Evolutionary conservation across 495 filamentous ascomycete species (phyloP).

Genomic region (Peziza echinospora): DNA sequence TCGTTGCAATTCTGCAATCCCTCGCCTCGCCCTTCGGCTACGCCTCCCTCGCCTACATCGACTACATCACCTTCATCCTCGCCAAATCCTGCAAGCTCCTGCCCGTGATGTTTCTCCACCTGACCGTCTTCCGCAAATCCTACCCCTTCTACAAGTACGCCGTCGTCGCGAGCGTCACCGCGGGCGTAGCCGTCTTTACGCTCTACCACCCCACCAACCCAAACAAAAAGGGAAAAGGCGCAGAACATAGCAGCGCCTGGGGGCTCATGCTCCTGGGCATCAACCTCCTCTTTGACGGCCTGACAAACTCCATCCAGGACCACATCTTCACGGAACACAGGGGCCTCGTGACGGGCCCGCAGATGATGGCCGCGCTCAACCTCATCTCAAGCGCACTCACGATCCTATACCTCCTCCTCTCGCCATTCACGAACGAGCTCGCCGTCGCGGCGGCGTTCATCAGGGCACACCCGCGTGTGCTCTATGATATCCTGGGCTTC

Average conservation of each 20-base stretch:
- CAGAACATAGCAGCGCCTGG: slow-evolving; percentile 34
- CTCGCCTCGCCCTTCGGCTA: slow-evolving; percentile 91
- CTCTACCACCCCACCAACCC: slow-evolving; percentile 49
- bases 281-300: slow-evolving; percentile 83
- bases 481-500: slow-evolving; percentile 72
- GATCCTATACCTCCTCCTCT: slow-evolving; percentile 46
- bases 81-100: slow-evolving; percentile 96
- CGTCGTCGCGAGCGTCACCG: slow-evolving; percentile 73
- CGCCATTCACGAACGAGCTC: slow-evolving; percentile 66
- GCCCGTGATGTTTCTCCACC: slow-evolving; percentile 89
- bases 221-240: slow-evolving; percentile 37
- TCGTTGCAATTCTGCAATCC: slow-evolving; percentile 69
- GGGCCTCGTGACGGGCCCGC: slow-evolving; percentile 41
- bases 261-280: slow-evolving; percentile 70
- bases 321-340: slow-evolving; percentile 46
- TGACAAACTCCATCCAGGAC: slow-evolving; percentile 93
- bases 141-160: slow-evolving; percentile 95
- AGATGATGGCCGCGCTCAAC: slow-evolving; percentile 99
- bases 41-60: slow-evolving; percentile 76
- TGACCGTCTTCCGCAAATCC: slow-evolving; percentile 70
- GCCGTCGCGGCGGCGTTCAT: slow-evolving; percentile 61
- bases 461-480: slow-evolving; percentile 48
- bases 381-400: slow-evolving; percentile 59
- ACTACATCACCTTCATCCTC: slow-evolving; percentile 97
- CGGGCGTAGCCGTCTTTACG: slow-evolving; percentile 87